A percentile compares a stretch with the other conserved stretches of the same genome.
Conservation (phyloP, 495 filamentous ascomycete genomes). For the Penicillium diatomitis region DNA sequence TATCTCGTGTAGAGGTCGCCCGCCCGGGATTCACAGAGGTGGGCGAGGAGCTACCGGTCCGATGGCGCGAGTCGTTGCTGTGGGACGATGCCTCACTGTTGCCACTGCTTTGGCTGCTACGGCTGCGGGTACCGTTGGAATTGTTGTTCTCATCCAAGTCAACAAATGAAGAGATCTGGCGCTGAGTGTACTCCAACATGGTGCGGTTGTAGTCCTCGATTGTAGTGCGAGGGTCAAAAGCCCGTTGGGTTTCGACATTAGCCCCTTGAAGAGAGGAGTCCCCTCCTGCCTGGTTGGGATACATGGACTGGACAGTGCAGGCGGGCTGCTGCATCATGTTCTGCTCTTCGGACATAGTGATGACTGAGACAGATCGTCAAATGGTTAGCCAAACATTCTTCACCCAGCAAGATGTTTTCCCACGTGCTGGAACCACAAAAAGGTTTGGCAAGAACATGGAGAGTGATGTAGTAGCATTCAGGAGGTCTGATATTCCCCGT, state of each 20-base stretch:
- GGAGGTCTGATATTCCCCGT: no score
- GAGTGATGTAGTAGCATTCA: no score
- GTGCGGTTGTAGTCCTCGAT: slow-evolving; percentile 39
- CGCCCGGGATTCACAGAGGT: no score
- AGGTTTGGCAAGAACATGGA: no score
- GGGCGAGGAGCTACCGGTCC: background rate
- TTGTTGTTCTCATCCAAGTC: slow-evolving; percentile 19
- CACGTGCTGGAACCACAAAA: no score
- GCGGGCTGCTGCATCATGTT: slow-evolving; percentile 16
- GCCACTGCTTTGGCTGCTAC: slow-evolving; percentile 28
- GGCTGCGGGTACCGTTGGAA: slow-evolving; percentile 12
- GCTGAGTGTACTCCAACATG: slow-evolving; percentile 39
- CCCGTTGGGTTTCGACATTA: slow-evolving; percentile 13
- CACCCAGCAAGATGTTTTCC: no score
- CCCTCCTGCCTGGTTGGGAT: slow-evolving; percentile 12
- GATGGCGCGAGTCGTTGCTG: slow-evolving; percentile 15
- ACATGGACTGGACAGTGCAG: slow-evolving; percentile 13
- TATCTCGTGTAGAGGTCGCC: no score
- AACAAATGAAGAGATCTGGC: slow-evolving; percentile 33
- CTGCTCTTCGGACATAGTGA: slow-evolving; percentile 17
- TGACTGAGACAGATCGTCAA: background rate
- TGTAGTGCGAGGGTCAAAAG: slow-evolving; percentile 20
- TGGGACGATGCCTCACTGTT: slow-evolving; percentile 14
- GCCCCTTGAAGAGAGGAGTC: slow-evolving; percentile 9
- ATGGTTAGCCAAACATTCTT: no score